Evolutionary conservation across 805 yeast genomes (phyloP), one percentile per base, ranked within the genome.

Genomic region (Wickerhamomyces bisporus): DNA sequence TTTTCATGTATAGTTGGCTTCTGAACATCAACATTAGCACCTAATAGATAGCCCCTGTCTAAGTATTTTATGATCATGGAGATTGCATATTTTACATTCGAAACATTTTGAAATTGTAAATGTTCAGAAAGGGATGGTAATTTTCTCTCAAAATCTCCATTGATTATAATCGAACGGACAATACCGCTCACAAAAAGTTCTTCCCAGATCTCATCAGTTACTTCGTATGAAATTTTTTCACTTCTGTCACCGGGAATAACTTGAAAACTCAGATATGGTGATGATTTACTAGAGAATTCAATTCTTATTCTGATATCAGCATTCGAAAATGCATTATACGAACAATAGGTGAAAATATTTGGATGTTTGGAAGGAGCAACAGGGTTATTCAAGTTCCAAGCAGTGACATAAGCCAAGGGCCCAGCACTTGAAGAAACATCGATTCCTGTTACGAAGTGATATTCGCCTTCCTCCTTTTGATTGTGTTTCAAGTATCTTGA

Each of bases 301-400:
- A 75, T 71, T 52, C 78, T 57, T 49, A 87, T 77, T 16, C 96
- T 68, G 28, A 89, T 63, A 57, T 91, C 98, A 5, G 81, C 72
- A 39, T 71, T 72, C 3, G 37, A 27, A 52, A 93, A 86, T 15
- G 81, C 70, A 58, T 93, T 89, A 64, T 79, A 86, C 13, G 79
- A 61, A 57, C 87, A 81, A 46, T 70, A 78, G 0, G 86, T 79
- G 17, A 61, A 56, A 17, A 57, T 53, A 26, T 50, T 53, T 10
- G 56, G 55, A 28, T 53, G 55, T 18, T 53, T 55, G 14, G 41
- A 32, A 9, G 51, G 37, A 5, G 47, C 45, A 7, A 38, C 30
- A 10, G 46, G 28, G 6, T 52, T 52, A 23, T 47, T 53, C 29
- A 58, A 34, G 28, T 52, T 57, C 27, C 65, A 37, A 20, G 72